phyloP scores from a whole-genome alignment of 352 stramenopile genomes.

The Nothophytophthora sp. region DNA sequence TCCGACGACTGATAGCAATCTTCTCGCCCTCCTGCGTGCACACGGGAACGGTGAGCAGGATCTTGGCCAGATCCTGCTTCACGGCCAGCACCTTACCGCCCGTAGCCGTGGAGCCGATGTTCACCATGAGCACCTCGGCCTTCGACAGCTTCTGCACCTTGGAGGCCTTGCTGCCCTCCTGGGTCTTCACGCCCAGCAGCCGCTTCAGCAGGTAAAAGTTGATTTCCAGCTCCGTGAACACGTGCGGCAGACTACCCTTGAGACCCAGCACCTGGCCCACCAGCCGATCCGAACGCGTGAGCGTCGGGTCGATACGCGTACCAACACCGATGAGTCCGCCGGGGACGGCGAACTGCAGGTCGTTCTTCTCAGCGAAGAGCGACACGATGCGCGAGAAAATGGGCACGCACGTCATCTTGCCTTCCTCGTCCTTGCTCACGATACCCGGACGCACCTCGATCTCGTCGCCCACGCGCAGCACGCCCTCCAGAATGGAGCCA shows the following conservation, averaged over 20 bases:
- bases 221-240: constrained; percentile 99
- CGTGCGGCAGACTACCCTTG: constrained; percentile 97
- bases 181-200: constrained; percentile 99
- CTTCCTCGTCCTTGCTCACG: constrained; percentile 97
- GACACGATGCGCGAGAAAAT: constrained; percentile 96
- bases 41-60: constrained; percentile 98
- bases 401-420: constrained; percentile 94
- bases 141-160: constrained; percentile 99
- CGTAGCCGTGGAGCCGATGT: constrained; percentile 99
- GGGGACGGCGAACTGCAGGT: constrained; percentile 98
- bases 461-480: constrained; percentile 97
- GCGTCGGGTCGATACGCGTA: constrained; percentile 99
- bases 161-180: constrained; percentile 98
- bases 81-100: constrained; percentile 94
- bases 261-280: constrained; percentile 98
- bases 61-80: constrained; percentile 99
- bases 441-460: constrained; percentile 99
- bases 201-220: constrained; percentile 99
- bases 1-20: constrained; percentile 99
- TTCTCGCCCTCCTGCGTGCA: constrained; percentile 99
- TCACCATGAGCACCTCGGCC: constrained; percentile 99
- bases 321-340: constrained; percentile 99
- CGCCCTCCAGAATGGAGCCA: constrained; percentile 96
- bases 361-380: constrained; percentile 99
- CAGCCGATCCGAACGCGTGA: constrained; percentile 99